Conservation (phyloP, 2,329 filamentous ascomycete species). For the Scedosporium apiospermum region DNA sequence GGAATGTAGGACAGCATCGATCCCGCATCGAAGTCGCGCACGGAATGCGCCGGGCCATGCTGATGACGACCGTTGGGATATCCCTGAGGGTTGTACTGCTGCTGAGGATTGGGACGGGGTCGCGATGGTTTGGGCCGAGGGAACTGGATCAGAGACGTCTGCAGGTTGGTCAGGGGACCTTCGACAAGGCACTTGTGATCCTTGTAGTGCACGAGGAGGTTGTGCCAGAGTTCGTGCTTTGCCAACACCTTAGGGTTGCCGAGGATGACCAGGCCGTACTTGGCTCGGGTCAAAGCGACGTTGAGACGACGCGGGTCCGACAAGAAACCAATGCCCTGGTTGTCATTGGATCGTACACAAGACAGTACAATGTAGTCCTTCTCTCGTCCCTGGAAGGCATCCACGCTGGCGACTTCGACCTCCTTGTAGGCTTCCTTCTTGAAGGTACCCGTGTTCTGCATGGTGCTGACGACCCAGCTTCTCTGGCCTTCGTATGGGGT, state of each 20-base stretch:
- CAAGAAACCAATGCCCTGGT: slow-evolving; percentile 97
- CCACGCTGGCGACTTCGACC: slow-evolving; percentile 94
- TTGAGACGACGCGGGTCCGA: slow-evolving; percentile 96
- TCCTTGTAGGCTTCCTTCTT: slow-evolving; percentile 99
- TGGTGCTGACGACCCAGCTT: slow-evolving; percentile 97
- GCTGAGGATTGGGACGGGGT: slow-evolving; percentile 48
- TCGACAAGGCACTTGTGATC: slow-evolving; percentile 93
- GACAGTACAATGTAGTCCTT: slow-evolving; percentile 99
- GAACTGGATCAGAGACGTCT: slow-evolving; percentile 90
- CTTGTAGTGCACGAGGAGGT: slow-evolving; percentile 91
- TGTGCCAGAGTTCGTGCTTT: slow-evolving; percentile 97
- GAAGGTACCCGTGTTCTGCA: slow-evolving; percentile 95
- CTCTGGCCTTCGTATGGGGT: slow-evolving; percentile 97
- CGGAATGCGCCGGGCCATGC: slow-evolving; percentile 13
- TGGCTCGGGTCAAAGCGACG: slow-evolving; percentile 91
- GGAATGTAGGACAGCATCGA: slow-evolving; percentile 94
- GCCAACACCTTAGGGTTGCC: slow-evolving; percentile 96
- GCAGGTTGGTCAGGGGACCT: slow-evolving; percentile 89
- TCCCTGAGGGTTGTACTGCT: slow-evolving; percentile 50
- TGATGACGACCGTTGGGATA: slow-evolving; percentile 26
- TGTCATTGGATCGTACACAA: slow-evolving; percentile 96
- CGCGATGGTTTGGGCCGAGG: slow-evolving; percentile 88
- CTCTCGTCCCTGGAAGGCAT: slow-evolving; percentile 97
- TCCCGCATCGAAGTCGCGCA: slow-evolving; percentile 61
- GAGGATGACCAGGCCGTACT: slow-evolving; percentile 91